Evolutionary conservation across 2,329 filamentous ascomycete species (phyloP), one percentile per base, ranked within the genome.

Genomic region (Penicillium sp.): DNA sequence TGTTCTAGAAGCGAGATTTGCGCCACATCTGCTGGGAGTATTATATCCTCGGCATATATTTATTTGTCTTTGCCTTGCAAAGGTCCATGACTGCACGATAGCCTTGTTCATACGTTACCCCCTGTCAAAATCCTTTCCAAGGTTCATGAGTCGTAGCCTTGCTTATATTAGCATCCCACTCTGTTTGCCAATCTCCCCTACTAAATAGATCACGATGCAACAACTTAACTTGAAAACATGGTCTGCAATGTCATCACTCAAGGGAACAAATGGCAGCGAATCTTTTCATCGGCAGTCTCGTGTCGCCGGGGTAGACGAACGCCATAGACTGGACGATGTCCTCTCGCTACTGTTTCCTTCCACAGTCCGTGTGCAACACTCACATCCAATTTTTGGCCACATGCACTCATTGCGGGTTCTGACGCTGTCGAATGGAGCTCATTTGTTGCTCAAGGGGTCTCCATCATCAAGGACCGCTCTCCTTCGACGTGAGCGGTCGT

Each of bases 401-500:
- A 56, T 75, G n/a, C 74, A 78, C 60, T 67, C 70, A 2, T 60
- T 76, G 9, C 72, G 68, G 50, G 60, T 72, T 5, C 56, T 79
- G 5, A 67, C 63, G 19, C 66, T 79, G 19, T 77, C 76, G 3
- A 76, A 78, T 47, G 73, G 73, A 27, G 60, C 64, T 23, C 68
- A 67, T 21, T 57, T 79, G 29, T 63, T 77, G 13, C 42, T 78
- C 31, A 79, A 79, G 60, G 61, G 69, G 47, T 66, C 69, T 17
- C 73, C 76, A 10, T 66, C 65, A 8, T 67, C 71, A 31, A 68
- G 68, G 31, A 72, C 71, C 10, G 68, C 69, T n/a, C 69, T 79
- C 29, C 67, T 78, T 40, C 74, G 77, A 41, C 71, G 74, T 45
- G 76, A 79, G 60, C 69, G 72, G 42, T 61, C 65, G 37, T 67